Conservation (phyloP, 2,329 filamentous ascomycete species). For the Ceratocystis cacaofunesta region DNA sequence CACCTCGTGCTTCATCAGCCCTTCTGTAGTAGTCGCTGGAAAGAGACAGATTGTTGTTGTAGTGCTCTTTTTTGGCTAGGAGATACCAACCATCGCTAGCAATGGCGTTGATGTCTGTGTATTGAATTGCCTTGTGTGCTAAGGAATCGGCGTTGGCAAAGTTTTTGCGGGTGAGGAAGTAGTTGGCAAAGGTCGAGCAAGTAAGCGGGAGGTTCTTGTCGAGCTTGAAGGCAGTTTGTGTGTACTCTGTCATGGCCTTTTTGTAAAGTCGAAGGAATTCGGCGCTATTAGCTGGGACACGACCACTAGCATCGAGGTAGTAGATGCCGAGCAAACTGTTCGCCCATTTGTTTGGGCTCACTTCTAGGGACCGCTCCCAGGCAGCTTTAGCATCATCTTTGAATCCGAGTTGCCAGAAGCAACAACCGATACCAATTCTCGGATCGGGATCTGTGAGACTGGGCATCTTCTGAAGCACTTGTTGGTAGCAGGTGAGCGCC, state of each 20-base stretch:
- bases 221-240: slow-evolving; percentile 81
- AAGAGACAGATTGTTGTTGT: slow-evolving; percentile 55
- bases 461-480: slow-evolving; percentile 71
- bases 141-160: slow-evolving; percentile 71
- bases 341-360: slow-evolving; percentile 70
- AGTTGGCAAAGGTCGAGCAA: slow-evolving; percentile 77
- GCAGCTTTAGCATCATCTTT: slow-evolving; percentile 83
- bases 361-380: slow-evolving; percentile 76
- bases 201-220: slow-evolving; percentile 84
- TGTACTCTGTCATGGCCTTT: slow-evolving; percentile 87
- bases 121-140: slow-evolving; percentile 83
- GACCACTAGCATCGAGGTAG: slow-evolving; percentile 74
- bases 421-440: slow-evolving; percentile 88
- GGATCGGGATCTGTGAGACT: slow-evolving; percentile 85
- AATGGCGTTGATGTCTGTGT: slow-evolving; percentile 90
- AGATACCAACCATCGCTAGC: slow-evolving; percentile 97
- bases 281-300: slow-evolving; percentile 67
- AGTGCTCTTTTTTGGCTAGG: slow-evolving; percentile 80
- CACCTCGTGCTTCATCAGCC: slow-evolving; percentile 82
- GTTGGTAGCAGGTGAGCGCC: slow-evolving; percentile 72
- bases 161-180: slow-evolving; percentile 73
- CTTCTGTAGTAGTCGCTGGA: slow-evolving; percentile 78
- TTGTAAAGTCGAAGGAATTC: slow-evolving; percentile 77
- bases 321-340: slow-evolving; percentile 83
- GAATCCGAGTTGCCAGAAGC: slow-evolving; percentile 90